Conservation (phyloP, 1,284 basidiomycete species). For the Ganoderma sinense region DNA sequence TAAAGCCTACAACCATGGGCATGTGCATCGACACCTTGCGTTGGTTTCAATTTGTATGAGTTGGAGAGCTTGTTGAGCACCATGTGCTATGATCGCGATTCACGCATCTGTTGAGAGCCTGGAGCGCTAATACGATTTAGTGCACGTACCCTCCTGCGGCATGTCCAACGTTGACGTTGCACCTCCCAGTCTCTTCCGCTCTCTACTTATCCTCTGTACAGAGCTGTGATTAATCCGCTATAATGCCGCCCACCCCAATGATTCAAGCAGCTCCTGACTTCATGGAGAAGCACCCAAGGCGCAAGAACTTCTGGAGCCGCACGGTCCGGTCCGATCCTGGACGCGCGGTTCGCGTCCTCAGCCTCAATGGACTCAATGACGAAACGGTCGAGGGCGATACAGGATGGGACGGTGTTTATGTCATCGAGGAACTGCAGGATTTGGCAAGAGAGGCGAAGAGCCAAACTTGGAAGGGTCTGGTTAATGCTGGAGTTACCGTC, state of each 20-base stretch:
- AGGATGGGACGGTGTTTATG: slow-evolving; percentile 1
- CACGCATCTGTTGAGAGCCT: no score
- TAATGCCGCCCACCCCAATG: not conserved
- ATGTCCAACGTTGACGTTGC: not conserved
- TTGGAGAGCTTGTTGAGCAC: no score
- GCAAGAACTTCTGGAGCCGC: slow-evolving; percentile 11
- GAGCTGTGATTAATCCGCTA: not conserved
- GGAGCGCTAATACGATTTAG: not conserved
- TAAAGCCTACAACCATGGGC: no score
- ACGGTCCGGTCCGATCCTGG: slow-evolving; percentile 17
- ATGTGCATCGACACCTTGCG: no score
- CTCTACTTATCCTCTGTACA: not conserved
- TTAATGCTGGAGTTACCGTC: slow-evolving; percentile 15
- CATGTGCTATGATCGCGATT: no score
- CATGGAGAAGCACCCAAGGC: not conserved
- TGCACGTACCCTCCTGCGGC: no score
- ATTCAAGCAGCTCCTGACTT: slow-evolving; percentile 6
- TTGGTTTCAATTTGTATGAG: no score
- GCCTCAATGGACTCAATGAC: no score
- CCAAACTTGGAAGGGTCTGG: slow-evolving; percentile 17
- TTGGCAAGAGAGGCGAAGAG: slow-evolving; percentile 4
- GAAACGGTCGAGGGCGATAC: slow-evolving; percentile 18
- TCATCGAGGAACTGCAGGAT: not conserved
- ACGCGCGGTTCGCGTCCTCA: not conserved
- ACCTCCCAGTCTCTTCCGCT: not conserved